phyloP scores from a whole-genome alignment of 208 protist genomes.

The Histomonas meleagridis region DNA sequence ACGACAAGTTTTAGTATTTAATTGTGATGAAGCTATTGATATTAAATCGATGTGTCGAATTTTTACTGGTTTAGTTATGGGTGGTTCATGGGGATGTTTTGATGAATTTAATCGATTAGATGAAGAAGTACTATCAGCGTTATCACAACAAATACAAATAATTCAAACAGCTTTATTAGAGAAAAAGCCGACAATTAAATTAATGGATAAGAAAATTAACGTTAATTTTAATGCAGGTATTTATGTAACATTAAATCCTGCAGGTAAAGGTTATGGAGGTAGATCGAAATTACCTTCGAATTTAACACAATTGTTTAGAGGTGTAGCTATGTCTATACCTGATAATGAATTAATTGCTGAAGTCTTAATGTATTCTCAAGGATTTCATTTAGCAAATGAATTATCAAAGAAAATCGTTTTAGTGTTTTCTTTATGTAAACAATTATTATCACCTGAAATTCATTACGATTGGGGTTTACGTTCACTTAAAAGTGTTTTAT shows the following conservation, averaged over 20 bases:
- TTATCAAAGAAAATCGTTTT: constrained; percentile 75
- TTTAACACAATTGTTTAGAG: constrained; percentile 89
- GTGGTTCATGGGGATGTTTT: constrained; percentile 94
- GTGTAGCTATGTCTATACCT: constrained; percentile 89
- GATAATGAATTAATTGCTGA: constrained; percentile 89
- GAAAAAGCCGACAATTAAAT: constrained; percentile 61
- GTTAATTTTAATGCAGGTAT: constrained; percentile 80
- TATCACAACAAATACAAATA: constrained; percentile 94
- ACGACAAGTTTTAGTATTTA: constrained; percentile 92
- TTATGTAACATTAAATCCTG: constrained; percentile 93
- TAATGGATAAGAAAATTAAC: constrained; percentile 65
- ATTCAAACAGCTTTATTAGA: constrained; percentile 87
- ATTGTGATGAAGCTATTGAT: constrained; percentile 95
- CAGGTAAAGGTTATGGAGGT: constrained; percentile 89
- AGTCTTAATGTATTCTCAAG: constrained; percentile 87
- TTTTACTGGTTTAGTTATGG: constrained; percentile 92
- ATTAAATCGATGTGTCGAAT: constrained; percentile 94
- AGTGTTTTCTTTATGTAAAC: constrained; percentile 74
- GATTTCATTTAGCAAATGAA: constrained; percentile 77
- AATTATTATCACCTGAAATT: constrained; percentile 81
- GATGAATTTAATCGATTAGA: constrained; percentile 97
- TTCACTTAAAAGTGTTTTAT: constrained; percentile 82
- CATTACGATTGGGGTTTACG: constrained; percentile 96
- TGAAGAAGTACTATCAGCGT: constrained; percentile 86
- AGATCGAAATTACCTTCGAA: constrained; percentile 92